Percentiles rank a stretch among this genome's conserved stretches.
These are phyloP conservation scores for Durusdinium trenchii DNA, from an alignment of 73 alveolate species.

Conservation along the genomic window DNA sequence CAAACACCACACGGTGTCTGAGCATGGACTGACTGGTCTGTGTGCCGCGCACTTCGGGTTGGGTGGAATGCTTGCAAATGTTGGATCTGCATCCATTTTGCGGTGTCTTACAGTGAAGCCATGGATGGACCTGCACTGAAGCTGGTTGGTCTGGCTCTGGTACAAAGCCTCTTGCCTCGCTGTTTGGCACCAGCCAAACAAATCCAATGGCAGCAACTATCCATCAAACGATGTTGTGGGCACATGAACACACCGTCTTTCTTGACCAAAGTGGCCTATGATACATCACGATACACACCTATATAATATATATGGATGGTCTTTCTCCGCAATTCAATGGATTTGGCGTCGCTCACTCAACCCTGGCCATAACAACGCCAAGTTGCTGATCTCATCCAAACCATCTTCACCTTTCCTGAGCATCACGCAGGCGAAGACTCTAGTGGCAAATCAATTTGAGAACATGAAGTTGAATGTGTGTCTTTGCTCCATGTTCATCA, in stretches of 20 bases:
- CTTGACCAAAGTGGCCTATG: background rate
- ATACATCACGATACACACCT: no score
- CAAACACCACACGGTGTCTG: no score
- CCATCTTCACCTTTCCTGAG: conserved; percentile 65
- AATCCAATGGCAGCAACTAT: background rate
- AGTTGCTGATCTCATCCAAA: conserved; percentile 49
- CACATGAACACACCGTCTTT: background rate
- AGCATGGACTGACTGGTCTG: no score
- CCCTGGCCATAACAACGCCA: background rate
- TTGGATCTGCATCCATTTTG: no score
- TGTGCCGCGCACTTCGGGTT: no score
- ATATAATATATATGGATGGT: no score
- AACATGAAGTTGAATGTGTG: background rate
- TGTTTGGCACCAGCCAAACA: background rate
- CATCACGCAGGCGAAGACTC: background rate
- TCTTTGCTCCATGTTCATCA: no score
- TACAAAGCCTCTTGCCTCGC: no score
- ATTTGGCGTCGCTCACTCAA: no score
- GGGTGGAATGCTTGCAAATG: no score
- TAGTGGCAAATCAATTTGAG: background rate
- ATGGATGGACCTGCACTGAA: background rate
- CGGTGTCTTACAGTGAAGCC: no score
- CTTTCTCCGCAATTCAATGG: no score
- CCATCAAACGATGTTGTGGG: background rate
- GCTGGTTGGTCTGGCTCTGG: background rate